Percentiles rank a stretch among this genome's conserved stretches.
These are phyloP conservation scores for Vitis hybrid DNA, from an alignment of 177 flowering plant genomes.

Conservation along the genomic window DNA sequence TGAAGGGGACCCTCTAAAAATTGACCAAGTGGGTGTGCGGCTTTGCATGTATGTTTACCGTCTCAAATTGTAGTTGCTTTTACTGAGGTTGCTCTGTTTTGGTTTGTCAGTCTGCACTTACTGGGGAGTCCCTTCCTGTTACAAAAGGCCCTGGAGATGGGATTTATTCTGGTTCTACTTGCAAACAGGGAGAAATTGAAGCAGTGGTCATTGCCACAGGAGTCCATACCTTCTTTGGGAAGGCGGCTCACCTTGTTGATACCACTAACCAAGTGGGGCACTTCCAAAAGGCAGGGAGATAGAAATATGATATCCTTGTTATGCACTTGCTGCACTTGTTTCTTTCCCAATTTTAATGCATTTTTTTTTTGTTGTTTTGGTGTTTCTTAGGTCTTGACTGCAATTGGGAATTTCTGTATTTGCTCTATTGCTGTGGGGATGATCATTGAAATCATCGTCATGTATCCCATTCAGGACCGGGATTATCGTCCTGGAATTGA, in stretches of 20 bases:
- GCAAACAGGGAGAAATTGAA: slow-evolving; percentile 97
- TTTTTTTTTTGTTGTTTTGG: slow-evolving; percentile 5
- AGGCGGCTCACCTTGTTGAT: slow-evolving; percentile 98
- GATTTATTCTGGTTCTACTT: slow-evolving; percentile 95
- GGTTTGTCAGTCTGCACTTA: slow-evolving; percentile 80
- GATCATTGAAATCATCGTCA: slow-evolving; percentile 84
- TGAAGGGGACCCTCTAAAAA: too few species aligned
- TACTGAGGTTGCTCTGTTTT: slow-evolving; percentile 5
- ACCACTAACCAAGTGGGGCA: slow-evolving; percentile 95
- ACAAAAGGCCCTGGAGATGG: slow-evolving; percentile 95
- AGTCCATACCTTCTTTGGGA: slow-evolving; percentile 96
- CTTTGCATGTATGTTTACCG: neutral
- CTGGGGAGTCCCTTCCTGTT: slow-evolving; percentile 97
- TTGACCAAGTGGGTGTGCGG: slow-evolving; percentile 56
- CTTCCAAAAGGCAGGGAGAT: slow-evolving; percentile 73
- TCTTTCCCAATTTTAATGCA: neutral
- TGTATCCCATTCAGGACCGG: slow-evolving; percentile 91
- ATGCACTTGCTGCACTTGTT: neutral
- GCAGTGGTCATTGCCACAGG: slow-evolving; percentile 97
- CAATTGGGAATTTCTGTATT: slow-evolving; percentile 97
- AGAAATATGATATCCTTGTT: neutral
- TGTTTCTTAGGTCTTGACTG: slow-evolving; percentile 75
- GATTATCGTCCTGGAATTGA: slow-evolving; percentile 91
- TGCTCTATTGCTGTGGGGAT: slow-evolving; percentile 97
- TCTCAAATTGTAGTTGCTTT: neutral